A percentile compares a stretch with the other conserved stretches of the same genome.
phyloP scores from a whole-genome alignment of 306 rosid genomes.

The Clitoria ternatea region DNA sequence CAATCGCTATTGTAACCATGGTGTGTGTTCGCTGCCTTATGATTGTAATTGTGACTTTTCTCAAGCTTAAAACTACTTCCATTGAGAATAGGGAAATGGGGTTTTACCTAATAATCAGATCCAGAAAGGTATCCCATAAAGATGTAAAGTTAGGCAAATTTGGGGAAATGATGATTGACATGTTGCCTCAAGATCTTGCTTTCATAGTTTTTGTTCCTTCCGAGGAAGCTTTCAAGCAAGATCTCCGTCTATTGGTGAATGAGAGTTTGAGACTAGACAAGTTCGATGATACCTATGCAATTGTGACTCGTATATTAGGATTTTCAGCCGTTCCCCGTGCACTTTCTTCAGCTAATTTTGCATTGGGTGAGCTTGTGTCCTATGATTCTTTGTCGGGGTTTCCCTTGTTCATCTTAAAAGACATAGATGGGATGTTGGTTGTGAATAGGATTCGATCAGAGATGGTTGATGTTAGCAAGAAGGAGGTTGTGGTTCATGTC shows the following conservation, averaged over 20 bases:
- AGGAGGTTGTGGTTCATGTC: conserved; percentile 53
- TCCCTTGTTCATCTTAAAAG: conserved; percentile 49
- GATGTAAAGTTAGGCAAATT: conserved; percentile 36
- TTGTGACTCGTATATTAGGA: conserved; percentile 60
- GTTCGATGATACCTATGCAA: conserved; percentile 62
- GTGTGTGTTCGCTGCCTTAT: conserved; percentile 44
- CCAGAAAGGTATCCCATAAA: conserved; percentile 23
- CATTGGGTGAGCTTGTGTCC: conserved; percentile 34
- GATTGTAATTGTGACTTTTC: conserved; percentile 37
- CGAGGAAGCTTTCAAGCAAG: conserved; percentile 65
- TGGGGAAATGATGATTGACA: conserved; percentile 75
- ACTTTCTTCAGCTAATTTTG: conserved; percentile 42
- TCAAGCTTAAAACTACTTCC: conserved; percentile 57
- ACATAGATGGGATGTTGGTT: conserved; percentile 54
- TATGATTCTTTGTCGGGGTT: conserved; percentile 85
- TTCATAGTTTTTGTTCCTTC: conserved; percentile 84
- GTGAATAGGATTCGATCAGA: conserved; percentile 66
- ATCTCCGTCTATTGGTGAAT: conserved; percentile 42
- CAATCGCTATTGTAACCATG: conserved; percentile 44
- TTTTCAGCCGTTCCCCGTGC: conserved; percentile 69
- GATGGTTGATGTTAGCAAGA: conserved; percentile 50
- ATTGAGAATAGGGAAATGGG: conserved; percentile 22
- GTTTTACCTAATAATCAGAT: conserved; percentile 26
- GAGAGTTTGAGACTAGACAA: conserved; percentile 48
- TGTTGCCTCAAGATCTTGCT: conserved; percentile 81